A percentile compares a stretch with the other conserved stretches of the same genome.
These are phyloP conservation scores for Phytopythium litorale DNA, from an alignment of 352 stramenopile species.

Conservation along the genomic window DNA sequence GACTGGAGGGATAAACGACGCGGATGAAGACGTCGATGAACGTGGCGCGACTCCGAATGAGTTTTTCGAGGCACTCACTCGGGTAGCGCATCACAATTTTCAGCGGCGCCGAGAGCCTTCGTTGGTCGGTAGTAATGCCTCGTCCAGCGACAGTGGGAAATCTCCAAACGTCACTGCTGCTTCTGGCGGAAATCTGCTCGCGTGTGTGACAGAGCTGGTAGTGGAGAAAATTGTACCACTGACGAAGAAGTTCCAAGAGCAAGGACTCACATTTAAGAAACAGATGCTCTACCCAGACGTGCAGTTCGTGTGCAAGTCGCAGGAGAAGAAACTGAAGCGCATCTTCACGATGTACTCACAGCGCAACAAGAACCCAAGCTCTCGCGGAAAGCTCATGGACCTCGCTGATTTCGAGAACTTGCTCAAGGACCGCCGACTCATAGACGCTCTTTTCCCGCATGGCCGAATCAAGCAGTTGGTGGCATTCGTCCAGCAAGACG, in stretches of 20 bases:
- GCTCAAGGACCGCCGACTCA: slow-evolving; percentile 62
- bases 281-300: slow-evolving; percentile 79
- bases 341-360: slow-evolving; percentile 71
- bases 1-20: slow-evolving; percentile 12
- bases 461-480: slow-evolving; percentile 78
- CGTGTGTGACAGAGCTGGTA: slow-evolving; percentile 54
- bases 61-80: slow-evolving; percentile 73
- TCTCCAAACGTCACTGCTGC: not conserved
- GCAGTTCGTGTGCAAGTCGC: slow-evolving; percentile 65
- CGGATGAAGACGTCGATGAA: slow-evolving; percentile 47
- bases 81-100: slow-evolving; percentile 66
- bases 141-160: not conserved
- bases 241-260: slow-evolving; percentile 74
- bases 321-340: slow-evolving; percentile 78
- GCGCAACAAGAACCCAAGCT: slow-evolving; percentile 67
- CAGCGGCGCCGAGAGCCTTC: slow-evolving; percentile 55
- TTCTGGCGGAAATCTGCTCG: slow-evolving; percentile 16
- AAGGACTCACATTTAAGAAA: slow-evolving; percentile 82
- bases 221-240: slow-evolving; percentile 64
- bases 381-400: slow-evolving; percentile 69
- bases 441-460: slow-evolving; percentile 72
- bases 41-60: slow-evolving; percentile 69
- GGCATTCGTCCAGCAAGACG: slow-evolving; percentile 72
- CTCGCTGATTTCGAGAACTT: slow-evolving; percentile 65
- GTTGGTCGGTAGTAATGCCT: slow-evolving; percentile 9